phyloP scores from a whole-genome alignment of 106 monocot genomes.

The Allium fistulosum region DNA sequence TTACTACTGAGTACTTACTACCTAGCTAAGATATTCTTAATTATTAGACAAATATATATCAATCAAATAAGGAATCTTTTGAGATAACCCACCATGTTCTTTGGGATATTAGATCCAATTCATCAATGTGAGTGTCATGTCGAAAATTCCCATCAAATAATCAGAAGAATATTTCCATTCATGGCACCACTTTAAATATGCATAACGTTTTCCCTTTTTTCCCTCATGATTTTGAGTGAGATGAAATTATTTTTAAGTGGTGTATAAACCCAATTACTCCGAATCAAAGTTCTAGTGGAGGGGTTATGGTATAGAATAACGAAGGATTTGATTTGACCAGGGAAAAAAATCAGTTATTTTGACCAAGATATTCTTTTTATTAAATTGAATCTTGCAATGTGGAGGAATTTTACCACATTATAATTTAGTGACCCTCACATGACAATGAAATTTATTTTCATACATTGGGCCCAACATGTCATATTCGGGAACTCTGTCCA shows the following conservation, averaged over 20 bases:
- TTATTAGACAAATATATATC: no score
- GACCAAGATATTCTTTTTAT: constrained; percentile 30
- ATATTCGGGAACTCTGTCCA: neutral
- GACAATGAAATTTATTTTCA: constrained; percentile 2
- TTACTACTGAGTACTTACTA: no score
- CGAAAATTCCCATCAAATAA: neutral
- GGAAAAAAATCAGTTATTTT: constrained; percentile 2
- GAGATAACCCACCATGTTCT: no score
- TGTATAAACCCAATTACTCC: no score
- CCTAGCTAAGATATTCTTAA: no score
- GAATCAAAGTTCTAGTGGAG: constrained; percentile 27
- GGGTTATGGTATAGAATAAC: constrained; percentile 5
- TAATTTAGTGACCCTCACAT: constrained; percentile 26
- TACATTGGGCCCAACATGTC: constrained; percentile 21
- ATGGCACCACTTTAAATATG: neutral
- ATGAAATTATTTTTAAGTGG: constrained; percentile 4
- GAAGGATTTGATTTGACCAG: neutral
- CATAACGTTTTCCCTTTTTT: constrained; percentile 19
- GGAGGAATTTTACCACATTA: constrained; percentile 6
- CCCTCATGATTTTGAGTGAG: constrained; percentile 17
- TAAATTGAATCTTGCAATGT: constrained; percentile 19
- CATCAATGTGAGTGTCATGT: no score
- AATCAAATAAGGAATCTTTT: no score
- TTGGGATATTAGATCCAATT: no score
- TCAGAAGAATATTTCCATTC: constrained; percentile 1